Conservation (phyloP, 345 rosid genomes). For the Stellera chamaejasme region DNA sequence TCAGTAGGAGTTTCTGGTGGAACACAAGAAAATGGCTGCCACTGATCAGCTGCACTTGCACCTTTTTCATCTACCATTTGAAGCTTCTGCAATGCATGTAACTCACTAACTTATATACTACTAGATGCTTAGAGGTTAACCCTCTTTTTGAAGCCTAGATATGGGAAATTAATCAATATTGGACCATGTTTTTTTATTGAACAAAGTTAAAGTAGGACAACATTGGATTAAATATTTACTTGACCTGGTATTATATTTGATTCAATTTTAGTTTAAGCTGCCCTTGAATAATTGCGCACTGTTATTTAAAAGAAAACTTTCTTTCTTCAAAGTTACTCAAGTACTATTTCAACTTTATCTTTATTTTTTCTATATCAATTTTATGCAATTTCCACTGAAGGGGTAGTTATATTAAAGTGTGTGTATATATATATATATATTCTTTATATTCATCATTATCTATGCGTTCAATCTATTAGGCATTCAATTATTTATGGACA, state of each 20-base stretch:
- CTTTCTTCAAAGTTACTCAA: conserved; percentile 11
- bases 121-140: too few species aligned
- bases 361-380: too few species aligned
- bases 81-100: conserved; percentile 38
- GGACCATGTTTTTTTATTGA: conserved; percentile 11
- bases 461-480: too few species aligned
- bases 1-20: conserved; percentile 89
- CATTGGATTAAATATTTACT: conserved; percentile 1
- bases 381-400: too few species aligned
- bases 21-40: conserved; percentile 21
- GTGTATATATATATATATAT: too few species aligned
- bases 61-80: conserved; percentile 77
- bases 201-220: conserved; percentile 4
- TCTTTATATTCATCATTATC: too few species aligned
- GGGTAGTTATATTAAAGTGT: too few species aligned
- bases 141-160: too few species aligned
- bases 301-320: background rate
- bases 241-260: background rate
- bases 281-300: too few species aligned
- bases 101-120: conserved; percentile 25
- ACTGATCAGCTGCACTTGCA: conserved; percentile 23
- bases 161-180: background rate
- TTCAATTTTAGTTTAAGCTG: too few species aligned
- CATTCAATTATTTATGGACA: too few species aligned
- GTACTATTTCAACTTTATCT: too few species aligned